Percentiles rank a stretch among this genome's conserved stretches.
Conservation (phyloP, 2,329 filamentous ascomycete species). For the Colletotrichum sp. region DNA sequence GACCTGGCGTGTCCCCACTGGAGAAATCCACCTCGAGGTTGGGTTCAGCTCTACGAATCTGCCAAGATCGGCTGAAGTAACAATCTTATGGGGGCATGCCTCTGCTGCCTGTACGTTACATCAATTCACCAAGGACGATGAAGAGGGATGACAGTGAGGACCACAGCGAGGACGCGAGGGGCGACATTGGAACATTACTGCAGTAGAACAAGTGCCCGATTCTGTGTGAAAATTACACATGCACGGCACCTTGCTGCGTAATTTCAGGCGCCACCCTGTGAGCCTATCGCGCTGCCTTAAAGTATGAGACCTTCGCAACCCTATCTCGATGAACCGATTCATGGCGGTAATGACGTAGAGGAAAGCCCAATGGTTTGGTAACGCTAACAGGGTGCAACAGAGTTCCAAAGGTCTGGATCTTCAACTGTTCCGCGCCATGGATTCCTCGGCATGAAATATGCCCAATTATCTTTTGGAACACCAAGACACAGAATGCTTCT, state of each 20-base stretch:
- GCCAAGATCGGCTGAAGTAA: not conserved
- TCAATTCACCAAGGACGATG: not conserved
- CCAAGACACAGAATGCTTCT: not conserved
- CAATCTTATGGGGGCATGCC: fast-evolving
- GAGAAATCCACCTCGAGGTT: conserved; percentile 44
- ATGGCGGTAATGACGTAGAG: not conserved
- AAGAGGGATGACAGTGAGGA: no score
- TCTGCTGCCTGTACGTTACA: not conserved
- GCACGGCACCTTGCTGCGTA: not conserved
- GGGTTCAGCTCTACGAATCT: conserved; percentile 28
- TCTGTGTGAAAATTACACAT: no score
- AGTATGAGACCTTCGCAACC: not conserved
- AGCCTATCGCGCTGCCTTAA: not conserved
- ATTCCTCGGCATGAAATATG: not conserved
- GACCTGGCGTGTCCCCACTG: conserved; percentile 62
- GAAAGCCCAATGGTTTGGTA: not conserved
- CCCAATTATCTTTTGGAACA: not conserved
- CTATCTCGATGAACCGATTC: not conserved
- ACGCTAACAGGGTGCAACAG: not conserved
- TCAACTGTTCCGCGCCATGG: not conserved
- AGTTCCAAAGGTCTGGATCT: not conserved
- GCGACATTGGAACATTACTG: no score
- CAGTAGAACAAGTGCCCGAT: no score
- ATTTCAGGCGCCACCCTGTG: not conserved
- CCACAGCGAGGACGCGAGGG: no score